Evolutionary conservation across 331 rosid species (phyloP).

Genomic region (Pyrus hybrid): DNA sequence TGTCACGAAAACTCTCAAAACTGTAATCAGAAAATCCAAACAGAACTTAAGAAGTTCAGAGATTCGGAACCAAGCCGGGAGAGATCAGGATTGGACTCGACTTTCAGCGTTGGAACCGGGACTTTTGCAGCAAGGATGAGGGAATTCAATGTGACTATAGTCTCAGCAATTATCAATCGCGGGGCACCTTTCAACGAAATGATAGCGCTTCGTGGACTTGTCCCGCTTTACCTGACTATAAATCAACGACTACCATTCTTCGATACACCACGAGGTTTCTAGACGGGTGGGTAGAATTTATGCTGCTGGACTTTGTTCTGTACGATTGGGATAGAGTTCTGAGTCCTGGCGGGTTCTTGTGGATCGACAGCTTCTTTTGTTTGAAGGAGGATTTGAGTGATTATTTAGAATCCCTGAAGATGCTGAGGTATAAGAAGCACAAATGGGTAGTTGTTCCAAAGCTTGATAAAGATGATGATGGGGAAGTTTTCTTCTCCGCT

Average conservation of each 20-base stretch:
- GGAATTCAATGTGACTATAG: conserved; percentile 56
- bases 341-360: conserved; percentile 72
- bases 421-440: conserved; percentile 53
- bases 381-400: conserved; percentile 53
- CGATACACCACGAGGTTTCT: conserved; percentile 67
- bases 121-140: conserved; percentile 72
- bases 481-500: conserved; percentile 69
- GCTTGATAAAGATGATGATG: conserved; percentile 55
- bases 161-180: conserved; percentile 51
- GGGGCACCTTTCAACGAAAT: conserved; percentile 78
- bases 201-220: conserved; percentile 69
- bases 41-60: conserved; percentile 29
- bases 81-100: conserved; percentile 67
- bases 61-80: conserved; percentile 30
- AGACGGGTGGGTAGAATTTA: conserved; percentile 74
- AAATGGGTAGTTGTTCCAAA: conserved; percentile 67
- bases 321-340: conserved; percentile 72
- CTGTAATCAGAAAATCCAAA: conserved; percentile 34
- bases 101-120: conserved; percentile 68
- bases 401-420: conserved; percentile 43
- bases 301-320: conserved; percentile 62
- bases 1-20: conserved; percentile 15
- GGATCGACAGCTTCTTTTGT: conserved; percentile 78
- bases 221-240: conserved; percentile 62
- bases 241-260: conserved; percentile 71